These are phyloP conservation scores for Tulasnella sp. DNA, from an alignment of 768 basidiomycete species.

Conservation along the genomic window DNA sequence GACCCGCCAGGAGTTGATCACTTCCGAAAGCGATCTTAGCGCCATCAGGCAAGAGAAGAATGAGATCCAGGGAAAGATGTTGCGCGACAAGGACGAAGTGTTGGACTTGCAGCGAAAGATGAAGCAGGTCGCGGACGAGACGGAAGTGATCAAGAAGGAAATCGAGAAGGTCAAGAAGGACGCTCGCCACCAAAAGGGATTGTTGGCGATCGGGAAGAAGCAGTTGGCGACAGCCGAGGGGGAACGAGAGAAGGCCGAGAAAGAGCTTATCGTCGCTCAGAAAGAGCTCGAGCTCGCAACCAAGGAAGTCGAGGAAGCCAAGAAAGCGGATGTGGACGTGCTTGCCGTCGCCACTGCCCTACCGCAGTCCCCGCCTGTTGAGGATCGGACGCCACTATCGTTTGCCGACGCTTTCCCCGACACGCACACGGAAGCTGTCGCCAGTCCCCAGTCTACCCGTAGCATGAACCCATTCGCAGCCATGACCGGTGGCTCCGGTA, in stretches of 20 bases:
- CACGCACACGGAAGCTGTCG: conserved; percentile 22
- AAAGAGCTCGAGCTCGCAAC: conserved; percentile 28
- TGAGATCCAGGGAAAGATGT: conserved; percentile 74
- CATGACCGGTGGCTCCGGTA: conserved; percentile 31
- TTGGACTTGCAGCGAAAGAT: conserved; percentile 75
- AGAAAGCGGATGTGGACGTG: conserved; percentile 35
- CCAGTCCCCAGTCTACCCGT: conserved; percentile 44
- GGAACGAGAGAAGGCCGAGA: conserved; percentile 55
- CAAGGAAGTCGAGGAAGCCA: conserved; percentile 43
- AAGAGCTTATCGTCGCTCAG: conserved; percentile 56
- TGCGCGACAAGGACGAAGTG: conserved; percentile 92
- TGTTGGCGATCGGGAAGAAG: conserved; percentile 89
- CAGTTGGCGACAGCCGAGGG: conserved; percentile 78
- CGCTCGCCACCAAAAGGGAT: conserved; percentile 90
- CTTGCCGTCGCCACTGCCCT: conserved; percentile 5
- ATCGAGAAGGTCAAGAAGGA: conserved; percentile 88
- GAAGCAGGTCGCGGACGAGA: conserved; percentile 66
- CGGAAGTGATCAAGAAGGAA: conserved; percentile 54
- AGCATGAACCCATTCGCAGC: conserved; percentile 89
- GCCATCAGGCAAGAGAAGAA: conserved; percentile 80
- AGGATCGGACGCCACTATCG: conserved; percentile 17
- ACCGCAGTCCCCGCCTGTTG: background rate
- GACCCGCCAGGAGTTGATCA: conserved; percentile 66
- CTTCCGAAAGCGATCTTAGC: conserved; percentile 84
- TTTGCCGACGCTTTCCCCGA: conserved; percentile 20